Evolutionary conservation across 2,329 filamentous ascomycete genomes (phyloP), one percentile per base, ranked within the genome.

Genomic region (Fusarium duplospermum): DNA sequence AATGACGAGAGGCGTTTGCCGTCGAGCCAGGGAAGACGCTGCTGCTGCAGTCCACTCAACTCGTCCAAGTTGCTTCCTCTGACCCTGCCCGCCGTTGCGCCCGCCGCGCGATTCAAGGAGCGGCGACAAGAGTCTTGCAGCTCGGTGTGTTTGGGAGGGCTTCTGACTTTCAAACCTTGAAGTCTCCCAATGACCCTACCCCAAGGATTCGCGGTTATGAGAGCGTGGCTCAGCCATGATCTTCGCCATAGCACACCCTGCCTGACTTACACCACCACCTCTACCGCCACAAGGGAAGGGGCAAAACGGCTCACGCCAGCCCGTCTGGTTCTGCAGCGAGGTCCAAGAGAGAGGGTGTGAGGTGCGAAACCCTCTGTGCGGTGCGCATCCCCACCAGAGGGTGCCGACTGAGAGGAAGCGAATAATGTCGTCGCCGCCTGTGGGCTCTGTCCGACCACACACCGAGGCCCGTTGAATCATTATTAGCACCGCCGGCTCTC

Each of bases 191-290:
- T 62, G 57, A 66, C 52, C 33, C 47, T 33, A 63, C 42, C 50
- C 59, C 60, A 56, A 69, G 68, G 64, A 72, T 74, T 42, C 64
- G 67, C 62, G 56, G 74, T 68, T 56, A 69, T 73, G 71, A 74
- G 71, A 69, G 71, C 72, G 71, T 74, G 68, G 68, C 68, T 74
- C 71, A 74, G 65, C 58, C 56, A 66, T 74, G 64, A 74, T 69
- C 71, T 72, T 58, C 68, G 54, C 50, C 62, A 69, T 52, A 72
- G 52, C 58, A 52, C 68, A 72, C 71, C 69, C 69, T 69, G 71
- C 56, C 58, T 57, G 59, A 74, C 72, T 74, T 74, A 74, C 71
- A 74, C 64, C 60, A 69, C 67, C 72, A 70, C 71, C 60, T 63
- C 27, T 42, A 22, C 69, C 71, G 72, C 72, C 72, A 72, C 72